Conservation (phyloP, 768 basidiomycete genomes). For the Tremella fuciformis region DNA sequence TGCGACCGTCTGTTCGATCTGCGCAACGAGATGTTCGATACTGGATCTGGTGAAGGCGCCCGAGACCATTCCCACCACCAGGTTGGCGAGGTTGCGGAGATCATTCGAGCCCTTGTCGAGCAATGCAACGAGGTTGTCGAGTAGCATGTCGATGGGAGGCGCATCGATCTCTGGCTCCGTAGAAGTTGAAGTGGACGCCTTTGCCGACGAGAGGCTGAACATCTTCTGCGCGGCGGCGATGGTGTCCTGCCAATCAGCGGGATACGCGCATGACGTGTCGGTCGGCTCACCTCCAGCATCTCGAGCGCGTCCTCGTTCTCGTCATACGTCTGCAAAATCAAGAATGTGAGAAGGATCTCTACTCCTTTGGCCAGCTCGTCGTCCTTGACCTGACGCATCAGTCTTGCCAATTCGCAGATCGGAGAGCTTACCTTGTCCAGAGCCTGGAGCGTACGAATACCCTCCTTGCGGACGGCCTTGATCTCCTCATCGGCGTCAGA, state of each 20-base stretch:
- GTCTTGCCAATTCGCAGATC: not conserved
- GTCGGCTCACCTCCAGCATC: slow-evolving; percentile 62
- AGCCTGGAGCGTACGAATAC: slow-evolving; percentile 46
- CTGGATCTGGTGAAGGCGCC: slow-evolving; percentile 66
- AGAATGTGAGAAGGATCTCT: slow-evolving; percentile 68
- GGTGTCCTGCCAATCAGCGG: slow-evolving; percentile 33
- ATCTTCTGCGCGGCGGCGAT: slow-evolving; percentile 41
- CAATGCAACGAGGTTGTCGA: slow-evolving; percentile 86
- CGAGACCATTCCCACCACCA: slow-evolving; percentile 72
- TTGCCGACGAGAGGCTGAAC: slow-evolving; percentile 44
- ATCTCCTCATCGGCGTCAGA: slow-evolving; percentile 62
- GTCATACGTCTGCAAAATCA: slow-evolving; percentile 70
- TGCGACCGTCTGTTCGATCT: slow-evolving; percentile 69
- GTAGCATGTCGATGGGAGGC: slow-evolving; percentile 74
- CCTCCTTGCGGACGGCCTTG: slow-evolving; percentile 55
- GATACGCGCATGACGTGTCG: too few relatives aligned
- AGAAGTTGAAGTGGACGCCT: slow-evolving; percentile 10
- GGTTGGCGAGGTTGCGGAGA: slow-evolving; percentile 72
- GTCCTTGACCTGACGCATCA: slow-evolving; percentile 50
- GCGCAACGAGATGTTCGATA: slow-evolving; percentile 78
- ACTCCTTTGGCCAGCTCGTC: slow-evolving; percentile 66
- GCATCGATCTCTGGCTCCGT: slow-evolving; percentile 54
- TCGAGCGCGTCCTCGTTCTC: slow-evolving; percentile 62
- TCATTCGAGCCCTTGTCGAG: slow-evolving; percentile 79
- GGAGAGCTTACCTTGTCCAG: slow-evolving; percentile 42